These are phyloP conservation scores for Nephelium lappaceum DNA, from an alignment of 345 rosid species.

Conservation along the genomic window DNA sequence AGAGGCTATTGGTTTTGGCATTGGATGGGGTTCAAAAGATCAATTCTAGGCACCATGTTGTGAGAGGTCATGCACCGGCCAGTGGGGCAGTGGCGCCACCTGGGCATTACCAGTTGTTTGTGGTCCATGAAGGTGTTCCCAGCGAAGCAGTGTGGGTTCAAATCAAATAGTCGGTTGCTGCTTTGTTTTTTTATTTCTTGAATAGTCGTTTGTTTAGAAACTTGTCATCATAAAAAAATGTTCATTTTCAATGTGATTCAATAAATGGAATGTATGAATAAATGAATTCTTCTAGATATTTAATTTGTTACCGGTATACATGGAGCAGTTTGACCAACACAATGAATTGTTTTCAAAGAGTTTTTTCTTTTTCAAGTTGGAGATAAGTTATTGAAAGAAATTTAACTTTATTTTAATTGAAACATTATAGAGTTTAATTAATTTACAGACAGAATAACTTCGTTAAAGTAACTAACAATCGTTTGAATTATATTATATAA, in stretches of 20 bases:
- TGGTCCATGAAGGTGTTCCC: constrained; percentile 45
- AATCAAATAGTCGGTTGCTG: constrained; percentile 5
- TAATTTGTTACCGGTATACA: too few species aligned
- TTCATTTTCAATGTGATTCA: not conserved
- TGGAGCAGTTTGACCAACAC: not conserved
- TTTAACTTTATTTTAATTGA: too few species aligned
- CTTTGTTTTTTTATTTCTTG: not conserved
- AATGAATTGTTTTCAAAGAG: too few species aligned
- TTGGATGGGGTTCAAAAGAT: not conserved
- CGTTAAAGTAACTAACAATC: too few species aligned
- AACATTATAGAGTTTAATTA: too few species aligned
- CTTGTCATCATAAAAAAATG: too few species aligned
- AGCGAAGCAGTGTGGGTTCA: constrained; percentile 46
- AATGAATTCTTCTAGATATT: not conserved
- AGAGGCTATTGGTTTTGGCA: constrained; percentile 57
- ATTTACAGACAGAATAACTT: too few species aligned
- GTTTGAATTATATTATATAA: too few species aligned
- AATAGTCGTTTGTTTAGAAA: not conserved
- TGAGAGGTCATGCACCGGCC: constrained; percentile 27
- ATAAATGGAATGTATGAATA: not conserved
- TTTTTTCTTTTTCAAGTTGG: too few species aligned
- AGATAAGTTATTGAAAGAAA: too few species aligned
- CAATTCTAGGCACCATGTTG: not conserved
- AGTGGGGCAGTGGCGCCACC: constrained; percentile 47
- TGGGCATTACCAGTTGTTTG: constrained; percentile 44